Percentiles rank a stretch among this genome's conserved stretches.
phyloP scores from a whole-genome alignment of 2,329 filamentous ascomycete species.

The Ophiostoma pallidulum region DNA sequence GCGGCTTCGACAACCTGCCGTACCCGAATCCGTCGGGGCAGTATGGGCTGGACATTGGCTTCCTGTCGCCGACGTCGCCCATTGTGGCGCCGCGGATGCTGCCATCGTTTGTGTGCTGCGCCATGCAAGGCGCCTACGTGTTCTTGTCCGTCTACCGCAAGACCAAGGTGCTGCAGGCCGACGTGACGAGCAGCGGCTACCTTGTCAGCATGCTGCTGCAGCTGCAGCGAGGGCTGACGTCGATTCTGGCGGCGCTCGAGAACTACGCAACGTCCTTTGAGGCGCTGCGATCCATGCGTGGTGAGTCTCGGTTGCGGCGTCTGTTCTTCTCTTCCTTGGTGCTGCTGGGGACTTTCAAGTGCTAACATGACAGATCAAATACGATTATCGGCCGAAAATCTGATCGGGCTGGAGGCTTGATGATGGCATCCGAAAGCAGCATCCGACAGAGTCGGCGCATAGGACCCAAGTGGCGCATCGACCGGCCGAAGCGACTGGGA shows the following conservation, averaged over 20 bases:
- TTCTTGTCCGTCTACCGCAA: conserved; percentile 34
- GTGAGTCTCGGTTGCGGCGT: no score
- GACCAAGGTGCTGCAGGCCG: conserved; percentile 28
- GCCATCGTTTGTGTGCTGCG: conserved; percentile 36
- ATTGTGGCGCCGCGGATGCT: conserved; percentile 34
- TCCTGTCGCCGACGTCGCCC: conserved; percentile 27
- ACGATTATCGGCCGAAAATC: conserved; percentile 12
- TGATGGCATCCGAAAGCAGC: no score
- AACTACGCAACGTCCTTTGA: conserved; percentile 37
- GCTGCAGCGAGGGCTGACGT: conserved; percentile 33
- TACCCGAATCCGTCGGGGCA: conserved; percentile 34
- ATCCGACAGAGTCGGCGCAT: no score
- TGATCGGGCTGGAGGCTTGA: conserved; percentile 9
- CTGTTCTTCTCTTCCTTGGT: no score
- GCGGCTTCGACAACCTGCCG: conserved; percentile 35
- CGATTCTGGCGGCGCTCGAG: conserved; percentile 31
- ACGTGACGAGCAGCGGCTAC: conserved; percentile 17
- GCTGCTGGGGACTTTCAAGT: no score
- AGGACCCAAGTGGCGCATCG: no score
- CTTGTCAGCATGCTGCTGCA: conserved; percentile 28
- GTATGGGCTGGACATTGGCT: conserved; percentile 24
- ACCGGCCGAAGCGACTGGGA: no score
- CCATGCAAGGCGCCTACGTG: conserved; percentile 37
- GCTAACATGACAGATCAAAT: conserved; percentile 3
- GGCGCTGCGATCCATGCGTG: conserved; percentile 36